phyloP scores from a whole-genome alignment of 2,329 filamentous ascomycete species.

The Colletotrichum orchidophilum region DNA sequence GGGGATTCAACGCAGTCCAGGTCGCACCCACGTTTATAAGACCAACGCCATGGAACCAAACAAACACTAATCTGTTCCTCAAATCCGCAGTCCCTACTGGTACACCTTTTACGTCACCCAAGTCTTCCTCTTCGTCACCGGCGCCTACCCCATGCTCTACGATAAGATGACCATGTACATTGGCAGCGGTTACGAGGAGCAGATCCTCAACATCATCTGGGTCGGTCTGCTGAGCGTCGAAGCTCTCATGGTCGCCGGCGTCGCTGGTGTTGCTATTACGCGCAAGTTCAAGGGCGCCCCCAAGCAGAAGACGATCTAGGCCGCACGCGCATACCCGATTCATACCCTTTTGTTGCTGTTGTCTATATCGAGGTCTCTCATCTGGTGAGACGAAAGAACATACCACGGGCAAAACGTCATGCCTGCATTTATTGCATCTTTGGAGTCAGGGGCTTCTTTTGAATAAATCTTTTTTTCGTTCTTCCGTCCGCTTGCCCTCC shows the following conservation, averaged over 20 bases:
- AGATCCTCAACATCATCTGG: conserved; percentile 57
- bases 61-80: background rate
- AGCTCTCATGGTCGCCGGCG: conserved; percentile 53
- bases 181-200: conserved; percentile 46
- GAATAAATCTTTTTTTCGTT: background rate
- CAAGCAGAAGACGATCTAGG: conserved; percentile 32
- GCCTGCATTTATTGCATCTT: background rate
- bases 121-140: conserved; percentile 33
- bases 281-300: conserved; percentile 38
- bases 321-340: background rate
- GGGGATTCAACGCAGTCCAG: background rate
- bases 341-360: background rate
- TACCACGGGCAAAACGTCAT: background rate
- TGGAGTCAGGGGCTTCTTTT: background rate
- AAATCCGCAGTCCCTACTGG: conserved; percentile 34
- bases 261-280: conserved; percentile 44
- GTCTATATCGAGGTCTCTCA: background rate
- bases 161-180: conserved; percentile 40
- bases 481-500: background rate
- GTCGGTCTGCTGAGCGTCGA: conserved; percentile 57
- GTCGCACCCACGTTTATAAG: background rate
- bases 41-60: background rate
- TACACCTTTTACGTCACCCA: conserved; percentile 37
- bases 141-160: conserved; percentile 38
- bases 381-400: background rate